Percentiles rank a stretch among this genome's conserved stretches.
Conservation (phyloP, 208 protist species). For the Wallacemonas rigidus region DNA sequence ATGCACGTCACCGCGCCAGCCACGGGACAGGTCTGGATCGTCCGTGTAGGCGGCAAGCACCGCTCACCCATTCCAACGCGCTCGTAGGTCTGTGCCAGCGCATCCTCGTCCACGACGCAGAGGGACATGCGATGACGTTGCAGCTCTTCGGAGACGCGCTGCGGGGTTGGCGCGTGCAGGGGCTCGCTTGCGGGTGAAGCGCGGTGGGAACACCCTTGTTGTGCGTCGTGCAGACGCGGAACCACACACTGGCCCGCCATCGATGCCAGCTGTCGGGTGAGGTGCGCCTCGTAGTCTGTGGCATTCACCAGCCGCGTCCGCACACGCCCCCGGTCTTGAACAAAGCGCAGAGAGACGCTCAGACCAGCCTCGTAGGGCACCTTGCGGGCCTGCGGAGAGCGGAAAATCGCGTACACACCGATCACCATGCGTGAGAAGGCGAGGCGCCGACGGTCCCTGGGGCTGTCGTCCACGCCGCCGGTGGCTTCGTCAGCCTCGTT, state of each 20-base stretch:
- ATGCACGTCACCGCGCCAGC: conserved; percentile 65
- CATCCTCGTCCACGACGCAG: conserved; percentile 24
- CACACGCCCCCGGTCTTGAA: conserved; percentile 19
- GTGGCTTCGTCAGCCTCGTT: neutral
- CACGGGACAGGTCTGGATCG: conserved; percentile 53
- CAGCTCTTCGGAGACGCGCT: neutral
- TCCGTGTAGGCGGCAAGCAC: conserved; percentile 47
- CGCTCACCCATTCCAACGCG: conserved; percentile 56
- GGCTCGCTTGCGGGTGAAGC: neutral
- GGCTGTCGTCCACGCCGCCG: no score
- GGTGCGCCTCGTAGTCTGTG: conserved; percentile 66
- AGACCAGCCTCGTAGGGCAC: conserved; percentile 56
- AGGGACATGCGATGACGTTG: conserved; percentile 16
- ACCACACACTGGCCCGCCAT: conserved; percentile 34
- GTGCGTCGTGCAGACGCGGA: conserved; percentile 17
- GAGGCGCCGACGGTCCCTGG: no score
- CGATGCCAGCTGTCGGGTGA: conserved; percentile 51
- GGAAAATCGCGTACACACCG: conserved; percentile 56
- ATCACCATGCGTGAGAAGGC: conserved; percentile 16
- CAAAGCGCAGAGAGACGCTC: conserved; percentile 27
- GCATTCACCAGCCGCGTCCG: conserved; percentile 20
- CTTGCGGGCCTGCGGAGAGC: conserved; percentile 48
- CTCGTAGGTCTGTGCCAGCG: conserved; percentile 40
- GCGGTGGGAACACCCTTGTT: conserved; percentile 7
- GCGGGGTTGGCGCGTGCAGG: neutral